phyloP scores from a whole-genome alignment of 202 grass and related monocot genomes.

The Carex arenaria region DNA sequence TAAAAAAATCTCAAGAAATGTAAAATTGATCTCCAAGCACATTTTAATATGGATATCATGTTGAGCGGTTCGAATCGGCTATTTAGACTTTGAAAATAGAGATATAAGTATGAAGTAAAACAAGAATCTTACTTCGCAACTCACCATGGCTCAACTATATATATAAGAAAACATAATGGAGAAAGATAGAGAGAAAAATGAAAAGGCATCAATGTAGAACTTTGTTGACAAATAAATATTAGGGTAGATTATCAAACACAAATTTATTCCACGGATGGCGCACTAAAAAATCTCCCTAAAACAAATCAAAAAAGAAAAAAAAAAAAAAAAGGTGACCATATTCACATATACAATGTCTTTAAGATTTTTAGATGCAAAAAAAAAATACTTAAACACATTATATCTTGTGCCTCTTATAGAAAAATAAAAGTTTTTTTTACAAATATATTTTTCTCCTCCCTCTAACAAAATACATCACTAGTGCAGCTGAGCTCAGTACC shows the following conservation, averaged over 20 bases:
- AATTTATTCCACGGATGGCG: neutral
- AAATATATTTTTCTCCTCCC: slow-evolving; percentile 18
- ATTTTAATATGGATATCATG: too few species aligned
- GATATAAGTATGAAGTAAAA: too few species aligned
- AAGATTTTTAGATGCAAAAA: slow-evolving; percentile 18
- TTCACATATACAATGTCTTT: slow-evolving; percentile 19
- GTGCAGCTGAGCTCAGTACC: slow-evolving; percentile 41
- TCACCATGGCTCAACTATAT: too few species aligned
- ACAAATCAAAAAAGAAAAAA: neutral
- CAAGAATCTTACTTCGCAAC: too few species aligned
- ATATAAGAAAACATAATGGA: too few species aligned
- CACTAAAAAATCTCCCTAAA: slow-evolving; percentile 21
- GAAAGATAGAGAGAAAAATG: neutral
- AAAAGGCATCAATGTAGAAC: neutral
- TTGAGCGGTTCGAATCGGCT: too few species aligned
- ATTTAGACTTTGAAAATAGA: too few species aligned
- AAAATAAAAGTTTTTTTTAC: slow-evolving; percentile 11
- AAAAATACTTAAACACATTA: slow-evolving; percentile 23
- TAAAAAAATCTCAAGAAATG: too few species aligned
- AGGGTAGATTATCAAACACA: neutral
- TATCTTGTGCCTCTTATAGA: slow-evolving; percentile 13
- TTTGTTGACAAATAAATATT: neutral
- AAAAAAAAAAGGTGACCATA: slow-evolving; percentile 10
- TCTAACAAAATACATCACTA: slow-evolving; percentile 19
- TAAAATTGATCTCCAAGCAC: too few species aligned